These are phyloP conservation scores for Daedaleopsis sinensis DNA, from an alignment of 768 basidiomycete genomes.

Conservation along the genomic window DNA sequence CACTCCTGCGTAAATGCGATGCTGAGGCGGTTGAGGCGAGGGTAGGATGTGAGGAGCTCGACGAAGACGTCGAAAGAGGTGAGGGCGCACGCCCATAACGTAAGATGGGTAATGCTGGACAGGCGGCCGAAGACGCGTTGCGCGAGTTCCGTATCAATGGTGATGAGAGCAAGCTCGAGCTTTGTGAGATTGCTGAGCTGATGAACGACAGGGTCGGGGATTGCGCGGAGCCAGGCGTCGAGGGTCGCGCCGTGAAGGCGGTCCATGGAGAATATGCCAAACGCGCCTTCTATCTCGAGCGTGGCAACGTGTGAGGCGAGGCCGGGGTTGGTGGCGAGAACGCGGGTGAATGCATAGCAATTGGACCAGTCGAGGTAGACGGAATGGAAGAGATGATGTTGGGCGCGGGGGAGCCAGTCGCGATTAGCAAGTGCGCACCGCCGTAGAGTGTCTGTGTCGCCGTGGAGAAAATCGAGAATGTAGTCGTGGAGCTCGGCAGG, in stretches of 20 bases:
- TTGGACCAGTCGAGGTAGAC: slow-evolving; percentile 21
- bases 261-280: slow-evolving; percentile 20
- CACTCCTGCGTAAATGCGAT: slow-evolving; percentile 19
- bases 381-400: slow-evolving; percentile 19
- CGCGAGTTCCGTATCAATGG: slow-evolving; percentile 12
- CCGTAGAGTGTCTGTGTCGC: slow-evolving; percentile 22
- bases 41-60: slow-evolving; percentile 11
- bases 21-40: slow-evolving; percentile 10
- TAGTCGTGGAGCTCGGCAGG: slow-evolving; percentile 23
- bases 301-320: slow-evolving; percentile 10
- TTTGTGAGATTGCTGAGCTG: slow-evolving; percentile 12
- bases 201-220: slow-evolving; percentile 6
- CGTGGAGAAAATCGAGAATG: slow-evolving; percentile 20
- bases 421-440: slow-evolving; percentile 17
- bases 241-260: slow-evolving; percentile 18
- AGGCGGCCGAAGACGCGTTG: slow-evolving; percentile 11
- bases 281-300: slow-evolving; percentile 19
- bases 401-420: slow-evolving; percentile 15
- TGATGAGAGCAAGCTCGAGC: slow-evolving; percentile 18
- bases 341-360: slow-evolving; percentile 15
- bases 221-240: slow-evolving; percentile 18
- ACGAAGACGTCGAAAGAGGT: slow-evolving; percentile 15
- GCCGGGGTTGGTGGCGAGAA: slow-evolving; percentile 8
- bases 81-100: slow-evolving; percentile 18
- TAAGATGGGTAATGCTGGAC: slow-evolving; percentile 11